Conservation (phyloP, 768 basidiomycete species). For the Chalciporus piperatus region DNA sequence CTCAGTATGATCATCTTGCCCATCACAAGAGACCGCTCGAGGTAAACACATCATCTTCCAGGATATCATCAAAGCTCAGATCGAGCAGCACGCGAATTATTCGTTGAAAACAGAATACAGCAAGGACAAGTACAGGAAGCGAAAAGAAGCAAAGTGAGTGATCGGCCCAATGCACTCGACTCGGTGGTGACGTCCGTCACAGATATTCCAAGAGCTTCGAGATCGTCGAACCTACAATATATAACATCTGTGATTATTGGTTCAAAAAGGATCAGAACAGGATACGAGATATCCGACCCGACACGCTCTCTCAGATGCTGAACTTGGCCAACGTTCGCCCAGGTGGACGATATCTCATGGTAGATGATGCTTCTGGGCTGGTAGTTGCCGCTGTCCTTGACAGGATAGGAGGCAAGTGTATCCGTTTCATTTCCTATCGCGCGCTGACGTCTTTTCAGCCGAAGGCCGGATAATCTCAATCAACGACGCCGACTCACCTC, state of each 20-base stretch:
- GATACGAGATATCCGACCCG: constrained; percentile 81
- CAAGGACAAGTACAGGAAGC: constrained; percentile 96
- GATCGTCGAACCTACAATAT: constrained; percentile 82
- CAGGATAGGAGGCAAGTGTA: constrained; percentile 70
- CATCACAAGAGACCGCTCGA: constrained; percentile 1
- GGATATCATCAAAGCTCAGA: constrained; percentile 95
- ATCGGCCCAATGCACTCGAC: background rate
- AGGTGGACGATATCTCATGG: constrained; percentile 82
- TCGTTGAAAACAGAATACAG: constrained; percentile 95
- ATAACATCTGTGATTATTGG: constrained; percentile 89
- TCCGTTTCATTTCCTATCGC: background rate
- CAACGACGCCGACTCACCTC: constrained; percentile 88
- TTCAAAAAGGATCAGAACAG: constrained; percentile 78
- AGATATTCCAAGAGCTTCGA: constrained; percentile 89
- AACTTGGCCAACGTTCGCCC: constrained; percentile 80
- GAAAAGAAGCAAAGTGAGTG: constrained; percentile 92
- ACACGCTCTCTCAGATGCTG: constrained; percentile 86
- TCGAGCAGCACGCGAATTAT: constrained; percentile 89
- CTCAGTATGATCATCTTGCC: constrained; percentile 46
- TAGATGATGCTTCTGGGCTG: constrained; percentile 91
- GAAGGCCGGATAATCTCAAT: constrained; percentile 80
- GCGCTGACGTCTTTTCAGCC: constrained; percentile 41
- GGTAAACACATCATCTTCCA: constrained; percentile 33
- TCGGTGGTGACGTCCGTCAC: constrained; percentile 1
- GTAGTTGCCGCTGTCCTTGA: constrained; percentile 83